Conservation (phyloP, 169 alveolate species). For the Eimeria acervulina region DNA sequence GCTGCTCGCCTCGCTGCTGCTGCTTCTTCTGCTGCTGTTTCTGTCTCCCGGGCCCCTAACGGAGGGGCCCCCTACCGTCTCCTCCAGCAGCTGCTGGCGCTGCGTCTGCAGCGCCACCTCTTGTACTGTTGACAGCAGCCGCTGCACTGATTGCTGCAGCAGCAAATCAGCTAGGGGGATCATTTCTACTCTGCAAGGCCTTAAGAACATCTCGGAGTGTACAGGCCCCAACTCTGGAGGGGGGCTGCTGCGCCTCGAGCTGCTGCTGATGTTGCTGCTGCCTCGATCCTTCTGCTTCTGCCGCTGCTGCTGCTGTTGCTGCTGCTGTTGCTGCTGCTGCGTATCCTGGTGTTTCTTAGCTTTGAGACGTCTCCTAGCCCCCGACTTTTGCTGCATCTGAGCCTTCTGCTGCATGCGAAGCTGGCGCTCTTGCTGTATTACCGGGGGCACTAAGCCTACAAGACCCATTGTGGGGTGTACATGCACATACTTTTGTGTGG, state of each 20-base stretch:
- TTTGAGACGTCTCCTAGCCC: conserved; percentile 16
- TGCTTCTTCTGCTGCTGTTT: neutral
- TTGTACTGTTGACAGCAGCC: conserved; percentile 27
- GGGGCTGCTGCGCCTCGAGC: neutral
- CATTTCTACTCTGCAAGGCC: conserved; percentile 39
- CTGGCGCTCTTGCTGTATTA: conserved; percentile 8
- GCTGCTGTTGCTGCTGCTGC: neutral
- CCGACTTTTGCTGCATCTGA: neutral
- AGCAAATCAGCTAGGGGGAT: conserved; percentile 36
- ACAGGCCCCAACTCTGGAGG: neutral
- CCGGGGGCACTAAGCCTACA: conserved; percentile 59
- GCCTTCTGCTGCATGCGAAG: neutral
- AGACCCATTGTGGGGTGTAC: conserved; percentile 78
- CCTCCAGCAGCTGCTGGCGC: neutral
- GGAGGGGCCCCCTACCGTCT: neutral
- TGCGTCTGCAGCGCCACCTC: conserved; percentile 4
- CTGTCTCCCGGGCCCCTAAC: too few species aligned
- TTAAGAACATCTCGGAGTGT: neutral
- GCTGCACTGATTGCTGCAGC: conserved; percentile 59
- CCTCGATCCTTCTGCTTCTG: neutral
- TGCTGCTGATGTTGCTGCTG: neutral
- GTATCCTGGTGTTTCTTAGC: conserved; percentile 14
- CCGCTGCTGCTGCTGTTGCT: neutral
- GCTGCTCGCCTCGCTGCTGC: conserved; percentile 15
- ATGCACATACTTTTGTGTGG: conserved; percentile 26